Evolutionary conservation across 1,139 yeast species (phyloP).

Genomic region (Pichia inconspicua): DNA sequence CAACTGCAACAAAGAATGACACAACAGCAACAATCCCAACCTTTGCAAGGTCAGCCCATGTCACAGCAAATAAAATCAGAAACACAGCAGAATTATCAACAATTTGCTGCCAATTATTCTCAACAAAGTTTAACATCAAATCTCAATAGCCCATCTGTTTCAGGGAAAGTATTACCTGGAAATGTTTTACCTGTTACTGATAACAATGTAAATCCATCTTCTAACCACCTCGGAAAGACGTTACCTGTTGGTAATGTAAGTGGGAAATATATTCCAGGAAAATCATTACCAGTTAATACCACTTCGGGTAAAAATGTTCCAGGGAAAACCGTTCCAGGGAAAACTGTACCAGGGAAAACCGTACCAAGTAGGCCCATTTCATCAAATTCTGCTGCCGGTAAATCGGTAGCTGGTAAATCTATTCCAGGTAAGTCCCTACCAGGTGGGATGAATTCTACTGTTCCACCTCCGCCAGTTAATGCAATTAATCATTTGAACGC

Average conservation of each 20-base stretch:
- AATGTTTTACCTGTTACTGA: constrained; percentile 5
- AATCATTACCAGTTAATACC: background rate
- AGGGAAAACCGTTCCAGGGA: constrained; percentile 1
- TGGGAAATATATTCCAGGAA: constrained; percentile 5
- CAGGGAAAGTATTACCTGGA: constrained; percentile 9
- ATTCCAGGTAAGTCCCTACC: constrained; percentile 2
- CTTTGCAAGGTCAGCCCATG: constrained; percentile 3
- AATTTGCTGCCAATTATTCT: background rate
- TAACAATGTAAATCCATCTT: background rate
- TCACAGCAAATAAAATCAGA: background rate
- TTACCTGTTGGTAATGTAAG: constrained; percentile 2
- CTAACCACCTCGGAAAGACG: constrained; percentile 1
- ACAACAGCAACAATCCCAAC: constrained; percentile 11
- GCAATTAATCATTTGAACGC: background rate
- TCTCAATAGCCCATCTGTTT: background rate
- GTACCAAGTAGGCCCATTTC: constrained; percentile 4
- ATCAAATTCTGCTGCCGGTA: constrained; percentile 5
- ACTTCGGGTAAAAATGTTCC: constrained; percentile 4
- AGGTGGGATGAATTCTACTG: background rate
- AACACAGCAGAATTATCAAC: background rate
- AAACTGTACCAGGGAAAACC: constrained; percentile 2
- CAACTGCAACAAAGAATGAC: constrained; percentile 18
- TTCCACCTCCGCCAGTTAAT: background rate
- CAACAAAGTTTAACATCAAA: background rate
- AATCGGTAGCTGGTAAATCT: constrained; percentile 5